Base-by-base conservation (phyloP, 2,329 filamentous ascomycete genomes). In the Chaetomiaceae sp. region DNA sequence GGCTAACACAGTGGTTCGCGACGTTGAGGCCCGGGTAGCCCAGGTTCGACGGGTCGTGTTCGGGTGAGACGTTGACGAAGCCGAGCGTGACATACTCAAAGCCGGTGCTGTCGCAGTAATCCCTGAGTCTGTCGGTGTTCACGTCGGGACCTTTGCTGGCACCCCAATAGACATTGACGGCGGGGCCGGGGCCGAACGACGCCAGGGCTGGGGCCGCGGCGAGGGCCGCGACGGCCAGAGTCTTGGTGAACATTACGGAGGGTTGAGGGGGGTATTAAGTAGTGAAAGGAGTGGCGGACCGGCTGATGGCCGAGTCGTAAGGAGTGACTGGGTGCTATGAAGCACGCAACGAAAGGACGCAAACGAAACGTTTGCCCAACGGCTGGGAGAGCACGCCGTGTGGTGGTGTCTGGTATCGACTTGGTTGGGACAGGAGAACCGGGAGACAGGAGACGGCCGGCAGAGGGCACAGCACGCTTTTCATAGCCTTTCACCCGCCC, bases 41-140 rank as follows among this genome's bases (percentile, higher is more conserved):
- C 3, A 59, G 36, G 17, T 52, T 57, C 2, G 53, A 52, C 5
- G 58, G 53, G 34, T 63, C 65, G 32, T 68, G 56, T 50, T 68
- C 65, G 17, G 67, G 67, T 3, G 66, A 65, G 39, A 58, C 55
- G 56, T 67, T 65, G 51, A 70, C 54, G 46, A 69, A 70, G 36
- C 58, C 63, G 18, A 70, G 56, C 6, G 67, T 70, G 38, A 70
- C 58, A 38, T 63, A 68, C 48, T 70, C 67, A 44, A 70, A 60
- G 30, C 53, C 59, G 14, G 40, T 57, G n/a, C 55, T 56, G 20
- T 60, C 55, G 52, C 68, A 70, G 48, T 59, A 57, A 4, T 47
- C 47, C n/a, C 50, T 36, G 18, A 66, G 58, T 8, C 56, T 45
- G 22, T 48, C 41, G 11, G 24, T 15, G 15, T 47, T 35, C n/a